phyloP scores from a whole-genome alignment of 495 filamentous ascomycete genomes.

The Talaromyces ruber region DNA sequence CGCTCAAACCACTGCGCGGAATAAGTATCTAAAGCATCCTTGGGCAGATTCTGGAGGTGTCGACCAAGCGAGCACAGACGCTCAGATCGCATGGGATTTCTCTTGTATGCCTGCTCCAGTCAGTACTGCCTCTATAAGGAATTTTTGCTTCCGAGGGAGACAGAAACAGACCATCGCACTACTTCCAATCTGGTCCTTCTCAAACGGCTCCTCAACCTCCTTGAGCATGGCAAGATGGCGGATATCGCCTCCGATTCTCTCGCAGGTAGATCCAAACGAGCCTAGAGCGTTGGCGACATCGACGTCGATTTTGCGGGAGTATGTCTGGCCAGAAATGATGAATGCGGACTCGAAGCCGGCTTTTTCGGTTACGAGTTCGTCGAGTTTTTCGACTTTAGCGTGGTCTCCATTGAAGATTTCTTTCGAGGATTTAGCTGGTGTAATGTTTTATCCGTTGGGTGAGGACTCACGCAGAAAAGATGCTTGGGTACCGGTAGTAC shows the following conservation, averaged over 20 bases:
- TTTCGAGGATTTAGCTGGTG: not conserved
- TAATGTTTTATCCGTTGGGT: not conserved
- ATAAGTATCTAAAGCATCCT: conserved; percentile 68
- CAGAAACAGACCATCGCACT: conserved; percentile 37
- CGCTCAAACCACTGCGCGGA: conserved; percentile 77
- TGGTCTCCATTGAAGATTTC: conserved; percentile 75
- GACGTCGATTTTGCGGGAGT: conserved; percentile 78
- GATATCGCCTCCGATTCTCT: conserved; percentile 67
- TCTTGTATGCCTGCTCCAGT: conserved; percentile 67
- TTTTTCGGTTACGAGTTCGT: conserved; percentile 61
- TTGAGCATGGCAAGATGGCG: conserved; percentile 71
- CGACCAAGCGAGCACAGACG: conserved; percentile 60
- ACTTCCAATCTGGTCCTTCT: conserved; percentile 51
- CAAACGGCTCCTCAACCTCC: conserved; percentile 90
- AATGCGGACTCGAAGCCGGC: conserved; percentile 71
- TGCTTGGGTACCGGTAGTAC: conserved; percentile 71
- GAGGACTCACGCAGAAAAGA: conserved; percentile 49
- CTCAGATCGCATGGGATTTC: conserved; percentile 48
- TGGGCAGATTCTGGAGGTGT: conserved; percentile 54
- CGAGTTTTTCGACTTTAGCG: conserved; percentile 50
- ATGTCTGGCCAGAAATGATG: conserved; percentile 71
- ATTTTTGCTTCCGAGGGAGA: too few species aligned
- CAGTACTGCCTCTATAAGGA: too few species aligned
- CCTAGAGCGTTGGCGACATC: conserved; percentile 71
- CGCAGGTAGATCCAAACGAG: conserved; percentile 74